A percentile compares a stretch with the other conserved stretches of the same genome.
phyloP scores from a whole-genome alignment of 163 green algal species.

The Coccomyxa subellipsoidea region DNA sequence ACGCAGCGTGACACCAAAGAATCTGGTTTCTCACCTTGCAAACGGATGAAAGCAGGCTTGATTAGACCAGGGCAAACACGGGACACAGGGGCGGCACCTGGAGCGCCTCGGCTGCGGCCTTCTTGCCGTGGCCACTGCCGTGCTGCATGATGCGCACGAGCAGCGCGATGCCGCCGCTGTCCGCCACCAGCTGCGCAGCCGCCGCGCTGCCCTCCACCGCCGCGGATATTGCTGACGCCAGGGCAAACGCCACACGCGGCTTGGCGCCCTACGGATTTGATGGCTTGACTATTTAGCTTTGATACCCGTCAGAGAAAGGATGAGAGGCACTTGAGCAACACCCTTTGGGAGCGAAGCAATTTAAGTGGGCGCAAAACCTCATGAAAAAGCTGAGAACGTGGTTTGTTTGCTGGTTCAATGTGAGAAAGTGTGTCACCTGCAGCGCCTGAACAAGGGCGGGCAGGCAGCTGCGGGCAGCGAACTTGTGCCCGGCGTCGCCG shows the following conservation, averaged over 20 bases:
- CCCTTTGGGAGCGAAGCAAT: too few relatives aligned
- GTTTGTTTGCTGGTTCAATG: background rate
- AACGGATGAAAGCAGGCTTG: too few relatives aligned
- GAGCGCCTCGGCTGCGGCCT: conserved; percentile 24
- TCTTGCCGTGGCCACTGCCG: conserved; percentile 15
- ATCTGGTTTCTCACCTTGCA: too few relatives aligned
- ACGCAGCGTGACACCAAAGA: too few relatives aligned
- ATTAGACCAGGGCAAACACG: background rate
- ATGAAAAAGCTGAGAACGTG: background rate
- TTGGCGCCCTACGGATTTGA: background rate
- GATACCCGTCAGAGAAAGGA: too few relatives aligned
- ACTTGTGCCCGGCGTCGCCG: background rate
- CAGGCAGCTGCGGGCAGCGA: conserved; percentile 1
- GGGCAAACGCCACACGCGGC: conserved; percentile 21
- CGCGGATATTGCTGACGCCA: conserved; percentile 19
- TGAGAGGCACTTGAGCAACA: too few relatives aligned
- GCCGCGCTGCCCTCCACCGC: conserved; percentile 18
- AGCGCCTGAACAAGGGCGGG: conserved; percentile 3
- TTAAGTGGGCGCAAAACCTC: too few relatives aligned
- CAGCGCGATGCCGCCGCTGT: background rate
- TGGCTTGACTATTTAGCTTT: too few relatives aligned
- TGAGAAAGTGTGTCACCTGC: background rate
- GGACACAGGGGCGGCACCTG: conserved; percentile 5
- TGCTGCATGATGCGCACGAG: conserved; percentile 10
- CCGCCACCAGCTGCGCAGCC: background rate